Conservation (phyloP, 176 grass and related monocot genomes). For the Carex pumila region DNA sequence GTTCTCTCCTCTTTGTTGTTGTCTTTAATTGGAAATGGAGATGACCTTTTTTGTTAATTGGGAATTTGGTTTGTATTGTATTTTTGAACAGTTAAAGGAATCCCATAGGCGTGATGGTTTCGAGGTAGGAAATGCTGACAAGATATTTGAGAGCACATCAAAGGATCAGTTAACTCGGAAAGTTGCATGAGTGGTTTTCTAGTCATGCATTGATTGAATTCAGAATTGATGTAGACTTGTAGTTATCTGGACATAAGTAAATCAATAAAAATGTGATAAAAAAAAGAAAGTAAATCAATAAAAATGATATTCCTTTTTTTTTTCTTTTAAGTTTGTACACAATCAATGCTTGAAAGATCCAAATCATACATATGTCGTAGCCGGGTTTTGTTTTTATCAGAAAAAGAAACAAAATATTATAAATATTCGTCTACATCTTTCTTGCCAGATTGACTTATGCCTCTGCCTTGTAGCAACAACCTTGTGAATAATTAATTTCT, state of each 20-base stretch:
- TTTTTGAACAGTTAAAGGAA: slow-evolving; percentile 51
- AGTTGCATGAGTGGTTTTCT: slow-evolving; percentile 27
- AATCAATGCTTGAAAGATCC: background rate
- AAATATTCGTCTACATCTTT: no score
- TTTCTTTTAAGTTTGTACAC: background rate
- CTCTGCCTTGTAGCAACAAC: no score
- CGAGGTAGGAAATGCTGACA: slow-evolving; percentile 96
- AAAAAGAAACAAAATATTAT: no score
- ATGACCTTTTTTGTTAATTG: background rate
- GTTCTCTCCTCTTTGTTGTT: background rate
- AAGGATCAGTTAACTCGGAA: slow-evolving; percentile 76
- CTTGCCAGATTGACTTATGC: no score
- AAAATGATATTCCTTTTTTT: background rate
- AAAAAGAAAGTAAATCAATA: background rate
- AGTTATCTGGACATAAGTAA: background rate
- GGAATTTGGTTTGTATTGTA: background rate
- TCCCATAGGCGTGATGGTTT: slow-evolving; percentile 87
- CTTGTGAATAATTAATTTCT: no score
- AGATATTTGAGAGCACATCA: slow-evolving; percentile 98
- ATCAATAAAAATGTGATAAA: background rate
- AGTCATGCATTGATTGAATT: background rate
- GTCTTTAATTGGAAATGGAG: background rate
- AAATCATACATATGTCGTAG: background rate
- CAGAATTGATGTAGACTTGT: background rate
- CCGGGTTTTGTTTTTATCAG: no score